Evolutionary conservation across 2,329 filamentous ascomycete species (phyloP), one percentile per base, ranked within the genome.

Genomic region (Coniochaeta prunicola): DNA sequence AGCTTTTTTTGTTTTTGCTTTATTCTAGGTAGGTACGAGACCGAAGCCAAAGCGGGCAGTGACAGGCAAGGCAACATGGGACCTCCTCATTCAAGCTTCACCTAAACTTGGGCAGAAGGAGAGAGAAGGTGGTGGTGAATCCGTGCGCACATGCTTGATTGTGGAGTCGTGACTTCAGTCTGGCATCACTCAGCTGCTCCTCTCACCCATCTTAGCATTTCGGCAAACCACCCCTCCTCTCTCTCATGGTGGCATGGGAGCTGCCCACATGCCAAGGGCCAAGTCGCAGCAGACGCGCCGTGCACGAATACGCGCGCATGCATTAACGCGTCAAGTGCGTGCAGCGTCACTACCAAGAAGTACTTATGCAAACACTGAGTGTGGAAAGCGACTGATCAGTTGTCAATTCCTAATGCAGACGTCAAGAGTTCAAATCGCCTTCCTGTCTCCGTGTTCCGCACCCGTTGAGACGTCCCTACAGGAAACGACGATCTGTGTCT

Each of bases 111-210:
- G 38, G 19, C 5, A 8, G 40, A 26, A 3, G 8, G n/a, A 10
- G n/a, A 4, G 12, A 28, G 21, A 45, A 45, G 21, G 21, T 28
- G 45, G n/a, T n/a, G n/a, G n/a, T 55, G 30, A 53, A 53, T 53
- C 50, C 26, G 30, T 55, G 53, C 28, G 12, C 53, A 33, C 45
- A 50, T 50, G 45, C 45, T 50, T 50, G 7, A 50, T 7, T 50
- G 33, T 36, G 53, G 53, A 55, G 53, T 55, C 30, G 53, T 55
- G 53, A 55, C 53, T 55, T 55, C 53, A 55, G 30, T 33, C 30
- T 36, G 53, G 53, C 53, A 55, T 55, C 53, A 55, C 53, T 55
- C 28, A 33, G 30, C 53, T 33, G 53, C 21, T 24, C 53, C 53
- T 36, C n/a, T n/a, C n/a, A n/a, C n/a, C n/a, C n/a, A n/a, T 50